phyloP scores from a whole-genome alignment of 2,329 filamentous ascomycete genomes.

The Alternaria gaisen region DNA sequence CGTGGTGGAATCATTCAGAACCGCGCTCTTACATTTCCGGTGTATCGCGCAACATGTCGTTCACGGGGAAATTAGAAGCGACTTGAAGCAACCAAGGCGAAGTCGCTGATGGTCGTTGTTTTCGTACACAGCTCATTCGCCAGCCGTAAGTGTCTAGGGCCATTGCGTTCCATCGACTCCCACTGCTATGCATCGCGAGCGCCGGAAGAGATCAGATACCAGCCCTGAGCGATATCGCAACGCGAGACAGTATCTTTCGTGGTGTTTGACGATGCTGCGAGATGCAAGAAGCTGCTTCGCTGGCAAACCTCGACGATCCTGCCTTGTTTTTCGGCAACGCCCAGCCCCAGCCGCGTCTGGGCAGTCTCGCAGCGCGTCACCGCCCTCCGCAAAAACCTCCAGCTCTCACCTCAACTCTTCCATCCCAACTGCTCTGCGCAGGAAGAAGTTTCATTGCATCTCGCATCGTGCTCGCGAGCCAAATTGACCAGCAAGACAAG shows the following conservation, averaged over 20 bases:
- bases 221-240: not conserved
- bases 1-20: not conserved
- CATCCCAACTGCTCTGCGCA: constrained; percentile 7
- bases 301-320: constrained; percentile 1
- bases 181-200: no score
- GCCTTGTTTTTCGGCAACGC: constrained; percentile 6
- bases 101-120: not conserved
- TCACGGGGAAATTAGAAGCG: not conserved
- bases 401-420: constrained; percentile 6
- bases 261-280: not conserved
- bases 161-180: not conserved
- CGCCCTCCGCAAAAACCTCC: constrained; percentile 2
- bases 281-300: not conserved
- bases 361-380: constrained; percentile 10
- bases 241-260: not conserved
- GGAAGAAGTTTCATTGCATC: not conserved
- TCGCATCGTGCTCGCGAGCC: not conserved
- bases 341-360: constrained; percentile 14
- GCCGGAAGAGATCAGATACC: not conserved
- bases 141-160: not conserved
- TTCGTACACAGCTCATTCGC: not conserved
- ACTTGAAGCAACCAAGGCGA: not conserved
- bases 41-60: not conserved
- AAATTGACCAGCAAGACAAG: no score
- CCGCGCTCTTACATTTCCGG: no score